These are phyloP conservation scores for Neonectria faginata DNA, from an alignment of 2,329 filamentous ascomycete genomes.

Conservation along the genomic window DNA sequence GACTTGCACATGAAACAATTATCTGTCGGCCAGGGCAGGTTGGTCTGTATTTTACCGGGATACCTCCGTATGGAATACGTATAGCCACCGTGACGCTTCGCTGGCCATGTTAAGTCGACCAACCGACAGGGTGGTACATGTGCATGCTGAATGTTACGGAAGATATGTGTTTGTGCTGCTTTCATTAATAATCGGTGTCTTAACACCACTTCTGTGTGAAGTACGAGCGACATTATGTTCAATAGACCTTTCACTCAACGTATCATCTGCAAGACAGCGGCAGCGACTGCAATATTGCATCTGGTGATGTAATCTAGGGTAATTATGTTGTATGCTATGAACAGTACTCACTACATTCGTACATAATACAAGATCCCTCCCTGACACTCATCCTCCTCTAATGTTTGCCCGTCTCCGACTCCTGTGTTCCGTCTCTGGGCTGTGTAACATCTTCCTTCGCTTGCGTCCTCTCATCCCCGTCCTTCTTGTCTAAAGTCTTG, in stretches of 20 bases:
- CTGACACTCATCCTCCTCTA: neutral
- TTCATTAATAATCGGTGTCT: no score
- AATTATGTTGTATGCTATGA: neutral
- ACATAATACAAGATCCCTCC: neutral
- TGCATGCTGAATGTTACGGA: no score
- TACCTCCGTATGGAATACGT: no score
- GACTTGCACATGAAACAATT: no score
- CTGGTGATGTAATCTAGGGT: neutral
- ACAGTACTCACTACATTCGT: conserved; percentile 2
- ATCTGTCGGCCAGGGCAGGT: no score
- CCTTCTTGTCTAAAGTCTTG: conserved; percentile 15
- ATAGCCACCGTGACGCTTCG: no score
- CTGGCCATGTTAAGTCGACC: no score
- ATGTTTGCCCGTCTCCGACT: neutral
- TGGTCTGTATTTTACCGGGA: no score
- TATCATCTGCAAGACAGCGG: neutral
- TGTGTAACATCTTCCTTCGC: conserved; percentile 1
- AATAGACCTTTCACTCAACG: neutral
- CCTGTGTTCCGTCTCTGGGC: neutral
- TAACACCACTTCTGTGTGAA: no score
- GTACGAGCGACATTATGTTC: no score
- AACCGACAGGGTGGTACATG: no score
- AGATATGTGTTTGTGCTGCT: no score
- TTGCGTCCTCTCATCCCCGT: neutral
- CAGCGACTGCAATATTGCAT: neutral